Base-by-base conservation (phyloP, 2,329 filamentous ascomycete genomes). In the Fusarium dimerum region DNA sequence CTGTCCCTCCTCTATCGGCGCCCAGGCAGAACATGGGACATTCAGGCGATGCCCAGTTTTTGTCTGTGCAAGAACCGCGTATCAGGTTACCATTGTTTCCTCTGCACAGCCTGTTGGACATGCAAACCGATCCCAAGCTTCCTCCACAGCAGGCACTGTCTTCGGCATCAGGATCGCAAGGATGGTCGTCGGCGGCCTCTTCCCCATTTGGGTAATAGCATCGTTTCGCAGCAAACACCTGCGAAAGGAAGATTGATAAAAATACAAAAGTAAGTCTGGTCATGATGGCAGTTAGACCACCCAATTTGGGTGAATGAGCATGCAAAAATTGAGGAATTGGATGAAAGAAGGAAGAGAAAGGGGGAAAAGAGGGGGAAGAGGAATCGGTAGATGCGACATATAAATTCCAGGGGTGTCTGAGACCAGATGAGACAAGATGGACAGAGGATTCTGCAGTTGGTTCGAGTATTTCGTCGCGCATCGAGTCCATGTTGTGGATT, bases 41-140 rank as follows among this genome's bases (percentile, higher is more conserved):
- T 40, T 60, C 56, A 0, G 59, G 45, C 1, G 60, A 61, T 34
- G 41, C 45, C 59, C 57, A 66, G 16, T 55, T 48, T 39, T 59
- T 43, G 46, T 66, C 61, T 1, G 64, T 64, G 47, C 63, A 66
- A 1, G 64, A 62, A 2, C 61, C 64, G 42, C 61, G 54, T 5
- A 65, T 44, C 1, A 57, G 43, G 26, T 64, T 63, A 6, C 62
- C 62, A 3, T 66, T 45, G 1, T 48, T 44, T 2, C 55, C 51
- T 13, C 47, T 45, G 36, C 60, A 66, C 5, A 66, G 26, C 48
- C 60, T 60, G 47, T 63, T 65, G 11, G 59, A 57, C 2, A 64
- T 40, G 38, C 62, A 67, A 10, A 50, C 45, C 7, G 50, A 59
- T 0, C 63, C 63, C 1, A 57, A 32, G 11, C 58, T 54, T 5